Conservation (phyloP, 2,329 filamentous ascomycete genomes). For the Fusarium tjaetaba region DNA sequence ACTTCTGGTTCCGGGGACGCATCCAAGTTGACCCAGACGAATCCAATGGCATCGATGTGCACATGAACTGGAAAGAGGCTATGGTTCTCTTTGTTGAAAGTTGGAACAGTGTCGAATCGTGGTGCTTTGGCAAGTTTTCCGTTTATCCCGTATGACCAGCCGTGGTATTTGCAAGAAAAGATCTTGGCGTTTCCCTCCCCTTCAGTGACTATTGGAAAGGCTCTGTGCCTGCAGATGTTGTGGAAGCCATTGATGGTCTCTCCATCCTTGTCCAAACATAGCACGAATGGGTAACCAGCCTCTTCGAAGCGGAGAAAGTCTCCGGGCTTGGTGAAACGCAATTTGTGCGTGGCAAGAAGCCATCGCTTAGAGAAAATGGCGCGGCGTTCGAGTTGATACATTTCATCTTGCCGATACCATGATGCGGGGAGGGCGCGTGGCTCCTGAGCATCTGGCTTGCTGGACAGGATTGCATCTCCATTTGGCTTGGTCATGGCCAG, state of each 20-base stretch:
- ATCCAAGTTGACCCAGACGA: constrained; percentile 68
- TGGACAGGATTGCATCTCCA: background rate
- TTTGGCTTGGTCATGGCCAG: background rate
- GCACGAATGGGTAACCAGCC: constrained; percentile 64
- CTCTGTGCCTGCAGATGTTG: constrained; percentile 69
- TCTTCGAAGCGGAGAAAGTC: constrained; percentile 58
- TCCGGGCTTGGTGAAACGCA: background rate
- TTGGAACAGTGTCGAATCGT: constrained; percentile 63
- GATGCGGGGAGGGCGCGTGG: background rate
- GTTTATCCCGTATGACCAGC: constrained; percentile 68
- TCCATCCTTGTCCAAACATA: constrained; percentile 59
- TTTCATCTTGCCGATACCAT: constrained; percentile 4
- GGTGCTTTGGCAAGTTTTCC: constrained; percentile 70
- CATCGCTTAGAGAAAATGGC: constrained; percentile 12
- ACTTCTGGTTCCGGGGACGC: constrained; percentile 35
- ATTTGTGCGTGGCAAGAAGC: constrained; percentile 1
- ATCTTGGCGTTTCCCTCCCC: constrained; percentile 61
- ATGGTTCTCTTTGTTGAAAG: constrained; percentile 65
- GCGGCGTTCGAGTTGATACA: constrained; percentile 8
- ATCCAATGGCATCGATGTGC: constrained; percentile 61
- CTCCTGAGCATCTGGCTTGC: background rate
- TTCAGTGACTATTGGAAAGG: constrained; percentile 64
- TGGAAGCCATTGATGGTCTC: constrained; percentile 65
- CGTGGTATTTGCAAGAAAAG: constrained; percentile 69
- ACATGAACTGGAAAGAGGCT: constrained; percentile 64